Percentiles rank a stretch among this genome's conserved stretches.
Evolutionary conservation across 192 early-diverging fungal genomes (phyloP).

Genomic region (Backusella mclennaniae): DNA sequence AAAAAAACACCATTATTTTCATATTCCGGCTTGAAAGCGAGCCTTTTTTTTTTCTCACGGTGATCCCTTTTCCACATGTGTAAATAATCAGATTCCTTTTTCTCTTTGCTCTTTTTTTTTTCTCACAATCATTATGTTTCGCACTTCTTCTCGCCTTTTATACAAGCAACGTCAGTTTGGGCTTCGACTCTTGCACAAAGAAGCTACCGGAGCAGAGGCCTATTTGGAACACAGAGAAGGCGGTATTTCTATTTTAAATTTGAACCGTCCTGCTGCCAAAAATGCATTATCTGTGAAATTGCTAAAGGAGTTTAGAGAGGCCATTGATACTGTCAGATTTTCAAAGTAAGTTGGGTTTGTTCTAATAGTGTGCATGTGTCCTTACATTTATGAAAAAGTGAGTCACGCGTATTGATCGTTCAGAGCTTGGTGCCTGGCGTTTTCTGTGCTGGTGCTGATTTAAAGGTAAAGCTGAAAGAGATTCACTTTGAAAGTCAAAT

Average conservation of each 20-base stretch:
- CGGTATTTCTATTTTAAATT: slow-evolving; percentile 78
- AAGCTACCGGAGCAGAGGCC: slow-evolving; percentile 20
- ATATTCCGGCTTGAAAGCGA: too few species aligned
- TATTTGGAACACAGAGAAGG: slow-evolving; percentile 43
- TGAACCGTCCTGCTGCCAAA: slow-evolving; percentile 82
- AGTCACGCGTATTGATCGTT: slow-evolving; percentile 77
- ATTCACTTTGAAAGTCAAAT: background rate
- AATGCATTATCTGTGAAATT: slow-evolving; percentile 89
- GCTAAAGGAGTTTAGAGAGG: slow-evolving; percentile 64
- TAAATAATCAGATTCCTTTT: background rate
- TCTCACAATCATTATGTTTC: slow-evolving; percentile 1
- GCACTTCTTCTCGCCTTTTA: background rate
- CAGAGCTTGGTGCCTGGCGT: slow-evolving; percentile 75
- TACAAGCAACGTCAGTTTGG: background rate
- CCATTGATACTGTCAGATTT: slow-evolving; percentile 63
- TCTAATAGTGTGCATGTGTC: background rate
- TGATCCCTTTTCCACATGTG: background rate
- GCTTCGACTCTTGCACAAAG: background rate
- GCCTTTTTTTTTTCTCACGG: background rate
- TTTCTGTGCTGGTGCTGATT: slow-evolving; percentile 95
- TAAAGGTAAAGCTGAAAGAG: slow-evolving; percentile 60
- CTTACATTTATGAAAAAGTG: slow-evolving; percentile 26
- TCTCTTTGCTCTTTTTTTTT: background rate
- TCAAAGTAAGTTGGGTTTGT: slow-evolving; percentile 48
- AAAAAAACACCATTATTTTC: too few species aligned